phyloP scores from a whole-genome alignment of 805 yeast species.

The Middelhovenomyces tepae region DNA sequence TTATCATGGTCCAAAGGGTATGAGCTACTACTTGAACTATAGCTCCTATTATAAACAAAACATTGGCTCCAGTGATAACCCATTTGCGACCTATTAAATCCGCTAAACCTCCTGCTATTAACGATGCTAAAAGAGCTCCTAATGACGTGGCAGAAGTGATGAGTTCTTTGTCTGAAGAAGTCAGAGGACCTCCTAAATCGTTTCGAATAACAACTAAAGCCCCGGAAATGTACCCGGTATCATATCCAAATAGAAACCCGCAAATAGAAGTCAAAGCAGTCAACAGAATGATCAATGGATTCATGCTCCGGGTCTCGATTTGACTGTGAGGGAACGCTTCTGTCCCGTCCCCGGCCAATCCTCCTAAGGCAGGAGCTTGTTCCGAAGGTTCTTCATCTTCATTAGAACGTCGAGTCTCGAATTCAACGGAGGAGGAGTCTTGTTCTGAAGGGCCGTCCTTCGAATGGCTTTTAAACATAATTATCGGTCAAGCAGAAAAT shows the following conservation, averaged over 20 bases:
- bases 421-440: no score
- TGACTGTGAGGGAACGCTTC: no score
- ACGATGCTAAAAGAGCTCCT: constrained; percentile 79
- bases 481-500: no score
- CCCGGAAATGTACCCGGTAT: constrained; percentile 92
- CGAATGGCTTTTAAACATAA: no score
- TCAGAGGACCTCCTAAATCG: constrained; percentile 48
- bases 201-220: constrained; percentile 81
- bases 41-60: constrained; percentile 78
- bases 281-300: constrained; percentile 55
- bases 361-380: no score
- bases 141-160: constrained; percentile 92
- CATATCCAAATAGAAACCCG: constrained; percentile 79
- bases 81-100: constrained; percentile 80
- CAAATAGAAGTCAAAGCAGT: constrained; percentile 75
- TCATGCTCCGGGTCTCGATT: constrained; percentile 24
- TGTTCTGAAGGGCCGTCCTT: no score
- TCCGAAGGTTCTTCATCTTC: no score
- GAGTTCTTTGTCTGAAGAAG: constrained; percentile 76
- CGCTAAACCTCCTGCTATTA: constrained; percentile 73
- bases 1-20: constrained; percentile 83
- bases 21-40: constrained; percentile 73
- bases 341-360: no score
- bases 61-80: constrained; percentile 72
- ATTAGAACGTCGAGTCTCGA: no score